Evolutionary conservation across 495 filamentous ascomycete genomes (phyloP).

Genomic region (Neurospora cerealis): DNA sequence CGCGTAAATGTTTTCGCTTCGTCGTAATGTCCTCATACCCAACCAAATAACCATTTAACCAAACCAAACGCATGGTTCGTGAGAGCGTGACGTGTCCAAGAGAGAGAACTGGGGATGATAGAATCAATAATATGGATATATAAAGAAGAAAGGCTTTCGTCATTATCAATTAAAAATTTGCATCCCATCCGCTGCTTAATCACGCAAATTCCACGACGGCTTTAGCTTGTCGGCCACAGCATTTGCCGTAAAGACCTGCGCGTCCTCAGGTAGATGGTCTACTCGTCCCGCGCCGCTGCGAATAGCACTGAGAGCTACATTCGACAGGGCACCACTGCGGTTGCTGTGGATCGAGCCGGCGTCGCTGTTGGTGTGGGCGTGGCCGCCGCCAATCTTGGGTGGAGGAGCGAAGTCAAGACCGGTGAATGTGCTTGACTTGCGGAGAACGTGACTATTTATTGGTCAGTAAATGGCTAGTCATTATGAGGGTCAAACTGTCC

Average conservation of each 20-base stretch:
- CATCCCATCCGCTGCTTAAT: conserved; percentile 12
- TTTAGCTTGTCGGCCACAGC: conserved; percentile 60
- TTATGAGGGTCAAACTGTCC: neutral
- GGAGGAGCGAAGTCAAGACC: conserved; percentile 93
- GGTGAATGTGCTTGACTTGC: conserved; percentile 85
- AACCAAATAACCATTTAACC: neutral
- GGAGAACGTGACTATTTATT: conserved; percentile 58
- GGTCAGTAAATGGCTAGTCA: conserved; percentile 1
- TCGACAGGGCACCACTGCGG: conserved; percentile 61
- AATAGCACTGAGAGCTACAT: conserved; percentile 61
- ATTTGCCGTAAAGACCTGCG: conserved; percentile 64
- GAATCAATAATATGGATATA: neutral
- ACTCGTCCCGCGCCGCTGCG: conserved; percentile 84
- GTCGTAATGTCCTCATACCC: neutral
- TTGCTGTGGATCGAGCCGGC: conserved; percentile 85
- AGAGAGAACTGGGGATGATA: neutral
- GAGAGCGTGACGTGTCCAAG: neutral
- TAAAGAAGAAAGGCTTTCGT: neutral
- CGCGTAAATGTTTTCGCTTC: neutral
- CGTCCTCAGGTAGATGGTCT: conserved; percentile 71
- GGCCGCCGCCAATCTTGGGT: conserved; percentile 56
- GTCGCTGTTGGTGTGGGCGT: conserved; percentile 63
- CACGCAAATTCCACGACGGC: conserved; percentile 66
- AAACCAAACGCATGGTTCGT: neutral
- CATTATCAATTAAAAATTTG: neutral